Base-by-base conservation (phyloP, 2,329 filamentous ascomycete genomes). In the Davidsoniella australis region DNA sequence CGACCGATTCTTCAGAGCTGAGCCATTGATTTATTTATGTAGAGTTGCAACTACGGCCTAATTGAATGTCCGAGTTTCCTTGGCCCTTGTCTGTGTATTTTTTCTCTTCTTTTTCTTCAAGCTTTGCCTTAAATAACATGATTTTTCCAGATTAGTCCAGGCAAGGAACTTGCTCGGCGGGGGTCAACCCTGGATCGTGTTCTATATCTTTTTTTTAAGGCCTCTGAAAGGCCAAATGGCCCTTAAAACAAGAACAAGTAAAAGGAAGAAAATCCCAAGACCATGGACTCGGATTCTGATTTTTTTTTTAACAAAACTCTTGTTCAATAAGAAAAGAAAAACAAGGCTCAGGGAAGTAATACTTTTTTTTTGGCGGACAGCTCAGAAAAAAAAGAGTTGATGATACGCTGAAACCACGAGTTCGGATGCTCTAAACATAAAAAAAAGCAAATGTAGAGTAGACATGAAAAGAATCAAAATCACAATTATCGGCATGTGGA, bases 251-350 rank as follows among this genome's bases (percentile, higher is more conserved):
- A 33, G 29, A 33, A 12, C 29, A 33, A 33, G 29, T 33, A 16
- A 24, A 29, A 45, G 41, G 41, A 42, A 24, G 26, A 14, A 16
- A 26, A 48, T 41, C 46, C 46, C 46, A 40, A 48, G 38, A 29
- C 46, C 46, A 42, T 40, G 46, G 46, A 16, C 46, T 48, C 46
- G 46, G 46, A 40, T 16, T 45, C 36, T 45, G 9, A 4, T 14
- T 16, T 16, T 29, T 20, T 18, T 16, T 36, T 5, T 46, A 26
- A 17, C 20, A 23, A 36, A 5, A 18, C 16, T 26, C 10, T 45
- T 24, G 42, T 45, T 33, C 29, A 33, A 4, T 33, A 33, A 33
- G 29, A 12, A 33, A 2, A 33, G 6, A 33, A 33, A 33, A 33
- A 9, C 29, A 33, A 33, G 12, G 29, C 8, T 33, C 12, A 10